These are phyloP conservation scores for Aspergillus oerlinghausenensis DNA, from an alignment of 2,329 filamentous ascomycete species.

Conservation along the genomic window DNA sequence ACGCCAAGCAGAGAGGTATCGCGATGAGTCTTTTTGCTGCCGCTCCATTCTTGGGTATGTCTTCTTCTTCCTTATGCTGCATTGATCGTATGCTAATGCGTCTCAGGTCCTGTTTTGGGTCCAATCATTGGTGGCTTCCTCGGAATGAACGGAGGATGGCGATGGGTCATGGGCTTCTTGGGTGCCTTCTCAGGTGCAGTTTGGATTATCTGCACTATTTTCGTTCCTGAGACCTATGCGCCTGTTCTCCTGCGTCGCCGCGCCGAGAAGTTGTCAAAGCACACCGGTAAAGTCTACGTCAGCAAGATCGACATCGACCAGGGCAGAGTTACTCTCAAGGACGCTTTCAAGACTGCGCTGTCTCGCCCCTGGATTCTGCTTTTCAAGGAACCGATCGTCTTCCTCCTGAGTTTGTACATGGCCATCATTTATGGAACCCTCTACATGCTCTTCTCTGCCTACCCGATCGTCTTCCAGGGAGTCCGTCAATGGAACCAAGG, in stretches of 20 bases:
- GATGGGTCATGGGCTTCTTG: conserved; percentile 63
- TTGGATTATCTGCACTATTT: conserved; percentile 38
- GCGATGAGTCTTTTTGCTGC: conserved; percentile 62
- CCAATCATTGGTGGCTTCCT: conserved; percentile 66
- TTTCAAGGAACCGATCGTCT: conserved; percentile 42
- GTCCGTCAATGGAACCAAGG: conserved; percentile 27
- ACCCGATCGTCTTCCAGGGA: conserved; percentile 27
- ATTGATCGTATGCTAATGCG: not conserved
- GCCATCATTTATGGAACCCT: conserved; percentile 27
- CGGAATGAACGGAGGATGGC: conserved; percentile 60
- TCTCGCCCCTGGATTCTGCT: conserved; percentile 47
- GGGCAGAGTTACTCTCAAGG: conserved; percentile 36
- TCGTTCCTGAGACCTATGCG: conserved; percentile 41
- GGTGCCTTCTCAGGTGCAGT: conserved; percentile 60
- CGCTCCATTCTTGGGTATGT: conserved; percentile 57
- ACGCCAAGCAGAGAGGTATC: conserved; percentile 49
- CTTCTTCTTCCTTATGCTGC: not conserved
- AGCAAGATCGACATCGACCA: conserved; percentile 39
- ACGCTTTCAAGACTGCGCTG: conserved; percentile 46
- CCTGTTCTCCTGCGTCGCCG: conserved; percentile 50
- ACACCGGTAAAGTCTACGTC: conserved; percentile 47
- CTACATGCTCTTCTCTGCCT: conserved; percentile 29
- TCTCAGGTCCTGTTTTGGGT: conserved; percentile 52
- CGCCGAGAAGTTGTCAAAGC: conserved; percentile 45
- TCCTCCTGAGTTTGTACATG: conserved; percentile 28